phyloP scores from a whole-genome alignment of 1,139 yeast species.

The Geotrichum fermentans region DNA sequence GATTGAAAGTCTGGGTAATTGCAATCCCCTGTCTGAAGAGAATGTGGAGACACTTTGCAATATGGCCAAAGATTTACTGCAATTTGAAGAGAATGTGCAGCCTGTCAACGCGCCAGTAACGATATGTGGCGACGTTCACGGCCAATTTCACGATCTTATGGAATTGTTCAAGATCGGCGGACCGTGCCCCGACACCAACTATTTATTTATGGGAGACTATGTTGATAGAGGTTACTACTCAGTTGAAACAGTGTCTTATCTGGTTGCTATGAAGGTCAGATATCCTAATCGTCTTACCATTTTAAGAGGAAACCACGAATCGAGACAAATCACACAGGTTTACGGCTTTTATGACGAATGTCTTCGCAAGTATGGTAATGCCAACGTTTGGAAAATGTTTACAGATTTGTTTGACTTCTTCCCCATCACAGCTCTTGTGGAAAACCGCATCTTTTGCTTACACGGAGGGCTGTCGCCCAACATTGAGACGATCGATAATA shows the following conservation, averaged over 20 bases:
- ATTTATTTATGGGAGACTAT: constrained; percentile 78
- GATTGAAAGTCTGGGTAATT: constrained; percentile 72
- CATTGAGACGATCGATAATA: constrained; percentile 78
- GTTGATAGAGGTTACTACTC: constrained; percentile 93
- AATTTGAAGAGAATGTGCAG: constrained; percentile 56
- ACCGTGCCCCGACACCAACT: constrained; percentile 67
- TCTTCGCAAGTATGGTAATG: constrained; percentile 80
- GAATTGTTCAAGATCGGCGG: constrained; percentile 80
- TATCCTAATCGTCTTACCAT: constrained; percentile 80
- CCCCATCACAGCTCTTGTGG: constrained; percentile 76
- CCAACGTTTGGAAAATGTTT: constrained; percentile 87
- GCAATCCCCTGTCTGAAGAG: constrained; percentile 76
- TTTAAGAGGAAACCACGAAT: constrained; percentile 87
- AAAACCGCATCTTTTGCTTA: constrained; percentile 76
- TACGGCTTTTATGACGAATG: constrained; percentile 95
- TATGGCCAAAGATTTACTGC: constrained; percentile 37
- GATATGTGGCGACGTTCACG: constrained; percentile 91
- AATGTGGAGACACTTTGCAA: constrained; percentile 77
- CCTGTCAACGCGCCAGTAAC: constrained; percentile 88
- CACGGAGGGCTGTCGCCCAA: constrained; percentile 88
- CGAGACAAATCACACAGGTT: constrained; percentile 87
- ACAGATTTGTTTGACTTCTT: constrained; percentile 88
- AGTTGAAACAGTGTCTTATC: constrained; percentile 68
- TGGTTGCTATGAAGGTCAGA: constrained; percentile 69
- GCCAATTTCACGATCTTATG: constrained; percentile 82